Base-by-base conservation (phyloP, 805 yeast species). In the Trichomonascus vanleenenianus region DNA sequence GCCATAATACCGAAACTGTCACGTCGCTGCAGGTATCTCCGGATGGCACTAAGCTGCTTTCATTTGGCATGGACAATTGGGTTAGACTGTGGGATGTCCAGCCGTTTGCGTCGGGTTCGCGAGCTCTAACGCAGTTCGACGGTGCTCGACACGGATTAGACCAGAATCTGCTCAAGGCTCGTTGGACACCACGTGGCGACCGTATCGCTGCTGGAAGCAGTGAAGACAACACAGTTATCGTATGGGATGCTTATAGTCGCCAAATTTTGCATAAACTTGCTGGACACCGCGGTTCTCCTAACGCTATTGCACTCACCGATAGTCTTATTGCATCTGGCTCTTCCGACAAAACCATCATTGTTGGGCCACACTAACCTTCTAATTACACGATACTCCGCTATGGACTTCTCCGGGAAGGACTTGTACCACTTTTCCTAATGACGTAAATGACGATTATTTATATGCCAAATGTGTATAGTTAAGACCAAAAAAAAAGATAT, bases 201-300 rank as follows among this genome's bases (percentile, higher is more conserved):
- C 67, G 42, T 55, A 67, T 55, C 49, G 67, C 54, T 56, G 75
- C 85, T 14, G 93, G 91, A 0, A n/a, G 38, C 11, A 74, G 85
- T 1, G 77, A 75, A 25, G 87, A 83, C 58, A 66, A 72, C 1
- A 69, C 76, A 4, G 71, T 75, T 0, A 75, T 78, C 3, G 52
- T 72, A 2, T 85, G 89, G 91, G 80, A 80, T 49, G 65, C 74
- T 12, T 68, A 68, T 3, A 66, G 81, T 0, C 64, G 77, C 43
- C 68, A 68, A 40, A 52, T 80, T 20, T 48, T 69, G 4, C 63
- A 68, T 40, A 78, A 80, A 53, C 59, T 72, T 8, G 65, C 68
- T 2, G 89, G 88, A 1, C 89, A 85, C 55, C 51, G 56, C 3
- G 83, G 87, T 0, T 62, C 79, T 0, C 83, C 79, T 0, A 60